Conservation (phyloP, 2,329 filamentous ascomycete species). For the Paraconiothyrium sp. region DNA sequence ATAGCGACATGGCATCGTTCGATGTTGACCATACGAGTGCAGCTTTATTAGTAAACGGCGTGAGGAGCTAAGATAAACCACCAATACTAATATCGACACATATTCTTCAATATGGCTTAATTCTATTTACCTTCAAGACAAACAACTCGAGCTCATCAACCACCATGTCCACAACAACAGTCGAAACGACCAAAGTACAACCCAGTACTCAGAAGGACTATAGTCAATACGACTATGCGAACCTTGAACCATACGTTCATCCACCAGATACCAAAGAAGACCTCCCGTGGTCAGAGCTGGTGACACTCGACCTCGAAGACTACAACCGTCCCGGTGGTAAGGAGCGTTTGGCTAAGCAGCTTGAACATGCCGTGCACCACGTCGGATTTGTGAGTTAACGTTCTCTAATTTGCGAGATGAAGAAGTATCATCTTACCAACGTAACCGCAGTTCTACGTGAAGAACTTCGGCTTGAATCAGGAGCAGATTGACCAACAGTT, state of each 20-base stretch:
- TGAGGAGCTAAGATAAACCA: not conserved
- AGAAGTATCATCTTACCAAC: not conserved
- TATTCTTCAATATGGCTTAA: not conserved
- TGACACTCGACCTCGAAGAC: conserved; percentile 65
- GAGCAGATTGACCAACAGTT: conserved; percentile 70
- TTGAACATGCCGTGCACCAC: conserved; percentile 63
- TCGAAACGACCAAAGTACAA: conserved; percentile 20
- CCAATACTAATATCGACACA: not conserved
- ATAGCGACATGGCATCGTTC: conserved; percentile 31
- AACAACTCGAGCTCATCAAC: not conserved
- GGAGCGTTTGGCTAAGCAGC: conserved; percentile 62
- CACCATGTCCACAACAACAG: conserved; percentile 33
- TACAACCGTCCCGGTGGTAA: conserved; percentile 66
- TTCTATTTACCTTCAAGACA: not conserved
- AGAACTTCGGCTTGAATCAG: conserved; percentile 68
- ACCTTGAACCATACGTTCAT: conserved; percentile 53
- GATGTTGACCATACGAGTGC: conserved; percentile 20
- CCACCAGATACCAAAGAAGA: conserved; percentile 63
- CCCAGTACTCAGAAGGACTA: conserved; percentile 20
- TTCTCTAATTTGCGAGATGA: not conserved
- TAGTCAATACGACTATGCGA: conserved; percentile 43
- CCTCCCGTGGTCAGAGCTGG: conserved; percentile 43
- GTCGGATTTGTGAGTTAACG: conserved; percentile 51
- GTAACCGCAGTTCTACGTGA: conserved; percentile 66
- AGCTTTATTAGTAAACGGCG: not conserved